A percentile compares a stretch with the other conserved stretches of the same genome.
Evolutionary conservation across 2,329 filamentous ascomycete species (phyloP).

Genomic region (Podosphaera fusca): DNA sequence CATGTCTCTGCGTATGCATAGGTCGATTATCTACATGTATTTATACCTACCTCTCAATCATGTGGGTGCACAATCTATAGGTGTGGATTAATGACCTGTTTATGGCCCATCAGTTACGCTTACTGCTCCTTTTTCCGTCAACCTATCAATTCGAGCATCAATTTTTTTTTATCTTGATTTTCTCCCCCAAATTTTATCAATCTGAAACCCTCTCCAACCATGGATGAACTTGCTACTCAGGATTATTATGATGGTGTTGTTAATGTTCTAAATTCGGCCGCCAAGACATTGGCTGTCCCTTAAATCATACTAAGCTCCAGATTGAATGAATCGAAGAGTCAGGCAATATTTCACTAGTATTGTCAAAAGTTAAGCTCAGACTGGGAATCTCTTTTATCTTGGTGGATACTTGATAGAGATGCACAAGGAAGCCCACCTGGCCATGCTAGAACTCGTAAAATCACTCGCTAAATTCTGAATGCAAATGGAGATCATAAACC

Average conservation of each 20-base stretch:
- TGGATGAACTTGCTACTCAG: no score
- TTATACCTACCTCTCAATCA: no score
- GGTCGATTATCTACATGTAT: no score
- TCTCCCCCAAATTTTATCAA: no score
- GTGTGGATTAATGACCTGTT: no score
- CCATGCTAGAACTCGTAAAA: conserved; percentile 1
- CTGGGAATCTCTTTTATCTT: not conserved
- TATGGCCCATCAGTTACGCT: no score
- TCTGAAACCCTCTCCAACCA: no score
- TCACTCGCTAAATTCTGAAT: not conserved
- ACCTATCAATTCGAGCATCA: no score
- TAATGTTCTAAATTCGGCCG: not conserved
- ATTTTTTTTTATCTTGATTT: no score
- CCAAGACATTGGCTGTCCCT: not conserved
- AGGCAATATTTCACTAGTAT: not conserved
- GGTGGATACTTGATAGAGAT: not conserved
- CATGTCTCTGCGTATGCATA: no score
- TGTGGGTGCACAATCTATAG: no score
- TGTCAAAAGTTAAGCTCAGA: not conserved
- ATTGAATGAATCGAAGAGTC: not conserved
- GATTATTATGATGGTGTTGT: not conserved
- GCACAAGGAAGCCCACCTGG: not conserved
- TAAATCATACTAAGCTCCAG: not conserved
- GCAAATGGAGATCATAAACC: not conserved
- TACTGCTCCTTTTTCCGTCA: no score